Evolutionary conservation across 257 asterid genomes (phyloP), one percentile per base, ranked within the genome.

Genomic region (Primulina tabacum): DNA sequence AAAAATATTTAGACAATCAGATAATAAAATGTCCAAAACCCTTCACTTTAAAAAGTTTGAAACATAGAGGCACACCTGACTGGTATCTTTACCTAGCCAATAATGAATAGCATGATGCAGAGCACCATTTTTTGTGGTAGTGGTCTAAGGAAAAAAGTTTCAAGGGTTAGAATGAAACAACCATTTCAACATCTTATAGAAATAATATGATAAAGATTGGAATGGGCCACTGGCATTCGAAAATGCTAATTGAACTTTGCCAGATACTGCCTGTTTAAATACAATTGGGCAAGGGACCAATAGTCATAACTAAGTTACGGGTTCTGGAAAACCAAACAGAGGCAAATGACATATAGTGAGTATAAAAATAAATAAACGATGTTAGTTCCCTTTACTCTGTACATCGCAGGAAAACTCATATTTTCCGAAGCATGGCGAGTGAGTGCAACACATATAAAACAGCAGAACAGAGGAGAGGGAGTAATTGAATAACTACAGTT

Each of bases 21-120:
- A 34, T 61, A 43, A 71, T 50, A 43, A 33, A 63, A 38, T 60
- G 21, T 38, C n/a, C 8, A 61, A 64, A 16, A 65, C 29, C 53
- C 20, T 14, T 17, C 17, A 68, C 17, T 43, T 43, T 57, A 50
- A 24, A 71, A 71, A 62, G 59, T 35, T 18, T 52, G 73, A 59
- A 60, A 65, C 50, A 69, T 64, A 69, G 68, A 29, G 37, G 69
- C 76, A 63, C 55, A 82, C 96, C 89, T 83, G 89, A 69, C 87
- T 82, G 16, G 90, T 87, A 62, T 83, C 92, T 78, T 74, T 85
- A 67, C 97, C 97, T 29, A 86, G 85, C 97, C 97, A 90, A 73
- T 86, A 90, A 72, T 90, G 97, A 77, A 88, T 73, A 72, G 86
- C 97, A 38, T 88, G 90, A 68, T 74, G 84, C 67, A 83, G 84